A percentile compares a stretch with the other conserved stretches of the same genome.
These are phyloP conservation scores for Epichloe baconii DNA, from an alignment of 2,329 filamentous ascomycete genomes.

Conservation along the genomic window DNA sequence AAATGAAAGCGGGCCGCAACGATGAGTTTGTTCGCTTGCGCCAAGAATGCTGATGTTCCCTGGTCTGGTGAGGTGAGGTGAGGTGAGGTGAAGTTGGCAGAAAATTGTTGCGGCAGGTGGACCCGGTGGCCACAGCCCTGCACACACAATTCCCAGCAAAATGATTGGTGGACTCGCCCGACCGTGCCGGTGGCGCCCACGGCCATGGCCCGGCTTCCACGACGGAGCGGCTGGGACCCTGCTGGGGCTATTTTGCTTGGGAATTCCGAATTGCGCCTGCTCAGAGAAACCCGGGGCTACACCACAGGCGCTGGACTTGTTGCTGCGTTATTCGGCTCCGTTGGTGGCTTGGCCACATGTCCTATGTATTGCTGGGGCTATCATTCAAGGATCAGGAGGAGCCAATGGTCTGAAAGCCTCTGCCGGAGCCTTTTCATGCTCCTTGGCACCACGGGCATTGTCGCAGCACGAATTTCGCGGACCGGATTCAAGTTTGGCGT, in stretches of 20 bases:
- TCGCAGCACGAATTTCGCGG: no score
- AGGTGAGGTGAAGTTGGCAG: neutral
- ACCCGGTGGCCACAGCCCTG: neutral
- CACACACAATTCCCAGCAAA: neutral
- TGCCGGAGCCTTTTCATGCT: no score
- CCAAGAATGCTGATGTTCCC: neutral
- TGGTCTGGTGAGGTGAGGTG: neutral
- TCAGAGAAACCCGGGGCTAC: no score
- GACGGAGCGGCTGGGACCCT: neutral
- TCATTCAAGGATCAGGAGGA: no score
- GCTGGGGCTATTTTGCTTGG: neutral
- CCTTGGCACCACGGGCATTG: no score
- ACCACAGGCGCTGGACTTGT: no score
- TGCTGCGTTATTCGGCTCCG: no score
- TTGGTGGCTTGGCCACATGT: no score
- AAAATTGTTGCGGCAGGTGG: slow-evolving; percentile 1
- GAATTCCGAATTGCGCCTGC: no score
- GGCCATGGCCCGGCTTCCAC: neutral
- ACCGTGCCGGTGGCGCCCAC: neutral
- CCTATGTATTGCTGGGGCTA: no score
- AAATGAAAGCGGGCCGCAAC: neutral
- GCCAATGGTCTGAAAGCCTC: no score
- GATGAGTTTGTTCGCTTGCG: neutral
- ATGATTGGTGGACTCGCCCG: neutral
- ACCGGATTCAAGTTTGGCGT: no score